A percentile compares a stretch with the other conserved stretches of the same genome.
Conservation (phyloP, 139 green algal species). For the Asterochloris erici region DNA sequence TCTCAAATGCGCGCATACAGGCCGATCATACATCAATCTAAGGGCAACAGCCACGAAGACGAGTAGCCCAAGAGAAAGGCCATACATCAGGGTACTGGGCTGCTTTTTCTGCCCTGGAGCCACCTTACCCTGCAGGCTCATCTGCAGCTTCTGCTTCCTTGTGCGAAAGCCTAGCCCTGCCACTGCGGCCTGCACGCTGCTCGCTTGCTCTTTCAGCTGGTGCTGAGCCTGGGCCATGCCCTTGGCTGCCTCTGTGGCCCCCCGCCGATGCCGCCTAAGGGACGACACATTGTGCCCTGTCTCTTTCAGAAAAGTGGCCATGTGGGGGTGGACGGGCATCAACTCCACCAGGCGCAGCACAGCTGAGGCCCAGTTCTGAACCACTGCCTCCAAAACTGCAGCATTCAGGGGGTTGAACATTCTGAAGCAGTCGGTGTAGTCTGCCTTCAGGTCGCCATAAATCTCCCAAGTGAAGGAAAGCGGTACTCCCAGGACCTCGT, state of each 20-base stretch:
- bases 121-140: background rate
- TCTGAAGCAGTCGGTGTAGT: conserved; percentile 90
- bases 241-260: too few species aligned
- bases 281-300: too few species aligned
- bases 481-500: conserved; percentile 63
- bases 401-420: conserved; percentile 93
- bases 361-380: conserved; percentile 54
- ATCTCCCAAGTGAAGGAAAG: conserved; percentile 95
- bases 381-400: conserved; percentile 36
- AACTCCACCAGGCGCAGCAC: conserved; percentile 63
- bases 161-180: too few species aligned
- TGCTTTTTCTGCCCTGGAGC: background rate
- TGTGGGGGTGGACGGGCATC: conserved; percentile 59
- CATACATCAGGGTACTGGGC: background rate
- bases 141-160: background rate
- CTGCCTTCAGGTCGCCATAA: conserved; percentile 78
- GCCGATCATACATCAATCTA: background rate
- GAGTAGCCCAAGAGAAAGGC: background rate
- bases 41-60: background rate
- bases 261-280: too few species aligned
- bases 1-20: background rate
- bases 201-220: too few species aligned
- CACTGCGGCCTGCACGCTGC: too few species aligned
- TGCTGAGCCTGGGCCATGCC: too few species aligned
- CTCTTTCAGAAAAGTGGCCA: background rate